Base-by-base conservation (phyloP, 2,329 filamentous ascomycete species). In the Fulvia fulva region DNA sequence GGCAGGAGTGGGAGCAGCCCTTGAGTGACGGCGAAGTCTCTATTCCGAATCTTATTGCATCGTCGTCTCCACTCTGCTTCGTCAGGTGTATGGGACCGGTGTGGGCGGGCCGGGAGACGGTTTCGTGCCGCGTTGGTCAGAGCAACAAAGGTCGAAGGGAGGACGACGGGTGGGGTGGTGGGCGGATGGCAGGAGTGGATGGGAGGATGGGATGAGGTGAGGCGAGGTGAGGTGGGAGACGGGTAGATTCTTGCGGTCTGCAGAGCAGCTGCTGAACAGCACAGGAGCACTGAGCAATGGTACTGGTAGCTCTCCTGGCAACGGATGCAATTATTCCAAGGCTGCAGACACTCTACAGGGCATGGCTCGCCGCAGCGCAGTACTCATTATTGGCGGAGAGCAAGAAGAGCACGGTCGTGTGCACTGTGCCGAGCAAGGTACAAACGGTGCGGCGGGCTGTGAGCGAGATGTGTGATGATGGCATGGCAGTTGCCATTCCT, bases 381-480 rank as follows among this genome's bases (percentile, higher is more conserved):
- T 57, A 54, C 58, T 63, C 52, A 66, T 65, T 66, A 66, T 65
- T 66, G 65, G 65, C 46, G 21, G 4, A 60, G 57, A 60, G 49
- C n/a, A 60, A 32, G 5, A 51, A 52, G 56, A 55, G 53, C 59
- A 58, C 57, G 56, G 58, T 51, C 56, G 57, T 55, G 54, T n/a
- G n/a, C n/a, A n/a, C n/a, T n/a, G n/a, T 46, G 61, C 65, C 61
- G 65, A 63, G 64, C 63, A 65, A 68, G 63, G 63, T 61, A 63
- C 62, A 46, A 54, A 55, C 44, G 46, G 45, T 28, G 21, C 28
- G 22, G 30, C 34, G 26, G 50, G 25, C 19, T 2, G 6, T 23
- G 32, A 43, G 16, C 28, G 28, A 32, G 28, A 28, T n/a, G 45
- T 23, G 45, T 25, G n/a, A 11, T 47, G 45, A 19, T 5, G 41